Base-by-base conservation (phyloP, 2,329 filamentous ascomycete species). In the Fusarium liriodendri region DNA sequence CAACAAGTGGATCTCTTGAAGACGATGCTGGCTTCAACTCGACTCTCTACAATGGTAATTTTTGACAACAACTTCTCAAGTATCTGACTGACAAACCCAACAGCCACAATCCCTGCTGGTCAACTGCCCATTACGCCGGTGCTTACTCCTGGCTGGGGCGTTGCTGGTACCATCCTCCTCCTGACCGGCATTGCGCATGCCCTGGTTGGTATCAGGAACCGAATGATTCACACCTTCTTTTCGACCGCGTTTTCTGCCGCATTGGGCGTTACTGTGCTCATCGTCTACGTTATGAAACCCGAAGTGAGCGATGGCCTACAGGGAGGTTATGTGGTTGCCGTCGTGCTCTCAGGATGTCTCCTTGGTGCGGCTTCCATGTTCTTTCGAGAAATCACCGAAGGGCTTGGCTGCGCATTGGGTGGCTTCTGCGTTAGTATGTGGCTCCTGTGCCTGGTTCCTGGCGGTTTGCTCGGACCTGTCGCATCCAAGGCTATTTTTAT, bases 391-490 rank as follows among this genome's bases (percentile, higher is more conserved):
- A 87, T 98, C 52, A 95, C 94, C 0, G 93, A 95, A 65, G 88
- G 89, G 8, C 85, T 98, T n/a, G 94, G 93, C 3, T 98, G 94
- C 79, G 85, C 96, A n/a, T 86, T 98, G 0, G 95, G 95, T 29
- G 95, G 95, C 1, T 97, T 97, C 81, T 95, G 92, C 73, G 80
- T 97, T 9, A 91, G 92, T 79, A 97, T 97, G 95, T 98, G 96
- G 96, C 87, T 98, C 61, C 87, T 98, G 54, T 92, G 92, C 27
- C 83, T 98, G 50, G 92, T 91, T 65, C 87, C 91, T 0, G 95
- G 95, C 8, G 95, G 95, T 1, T 85, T 98, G 37, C 86, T 98
- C 45, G 85, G 86, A 6, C 86, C 88, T 3, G 87, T 87, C 1
- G 85, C 87, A 18, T 87, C 91, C 5, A 95, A 92, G 80, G 89